Conservation (phyloP, 345 rosid genomes). For the Populus tremula region DNA sequence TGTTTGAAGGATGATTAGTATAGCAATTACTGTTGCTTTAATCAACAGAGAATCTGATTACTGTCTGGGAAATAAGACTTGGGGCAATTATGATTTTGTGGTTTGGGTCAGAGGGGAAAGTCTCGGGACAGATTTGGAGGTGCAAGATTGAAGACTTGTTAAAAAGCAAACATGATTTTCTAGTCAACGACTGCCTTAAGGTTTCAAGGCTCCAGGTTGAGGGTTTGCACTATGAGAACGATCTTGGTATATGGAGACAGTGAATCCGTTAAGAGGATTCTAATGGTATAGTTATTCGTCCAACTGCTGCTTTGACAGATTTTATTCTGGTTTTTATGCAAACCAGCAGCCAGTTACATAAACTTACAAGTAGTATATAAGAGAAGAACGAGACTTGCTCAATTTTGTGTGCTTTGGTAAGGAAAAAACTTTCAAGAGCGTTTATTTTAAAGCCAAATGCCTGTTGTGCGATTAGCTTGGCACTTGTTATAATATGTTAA, state of each 20-base stretch:
- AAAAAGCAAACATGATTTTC: background rate
- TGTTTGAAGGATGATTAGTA: no score
- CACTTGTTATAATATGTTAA: no score
- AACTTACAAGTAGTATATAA: background rate
- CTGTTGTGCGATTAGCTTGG: no score
- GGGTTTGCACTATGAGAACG: background rate
- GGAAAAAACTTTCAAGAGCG: no score
- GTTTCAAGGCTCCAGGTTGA: background rate
- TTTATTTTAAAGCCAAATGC: no score
- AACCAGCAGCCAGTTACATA: background rate
- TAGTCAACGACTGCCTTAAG: background rate
- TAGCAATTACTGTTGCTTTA: no score
- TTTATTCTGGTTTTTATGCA: background rate
- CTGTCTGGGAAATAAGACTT: background rate
- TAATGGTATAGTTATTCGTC: background rate
- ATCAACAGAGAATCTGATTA: no score
- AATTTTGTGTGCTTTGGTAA: no score
- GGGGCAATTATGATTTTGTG: background rate
- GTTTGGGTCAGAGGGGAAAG: background rate
- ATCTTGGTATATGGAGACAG: background rate
- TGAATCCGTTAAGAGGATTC: background rate
- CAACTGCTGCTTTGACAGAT: background rate
- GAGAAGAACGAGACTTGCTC: no score
- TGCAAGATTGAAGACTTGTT: background rate
- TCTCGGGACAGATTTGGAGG: background rate